These are phyloP conservation scores for Xerocomus brunneocitrinus DNA, from an alignment of 768 basidiomycete genomes.

Conservation along the genomic window DNA sequence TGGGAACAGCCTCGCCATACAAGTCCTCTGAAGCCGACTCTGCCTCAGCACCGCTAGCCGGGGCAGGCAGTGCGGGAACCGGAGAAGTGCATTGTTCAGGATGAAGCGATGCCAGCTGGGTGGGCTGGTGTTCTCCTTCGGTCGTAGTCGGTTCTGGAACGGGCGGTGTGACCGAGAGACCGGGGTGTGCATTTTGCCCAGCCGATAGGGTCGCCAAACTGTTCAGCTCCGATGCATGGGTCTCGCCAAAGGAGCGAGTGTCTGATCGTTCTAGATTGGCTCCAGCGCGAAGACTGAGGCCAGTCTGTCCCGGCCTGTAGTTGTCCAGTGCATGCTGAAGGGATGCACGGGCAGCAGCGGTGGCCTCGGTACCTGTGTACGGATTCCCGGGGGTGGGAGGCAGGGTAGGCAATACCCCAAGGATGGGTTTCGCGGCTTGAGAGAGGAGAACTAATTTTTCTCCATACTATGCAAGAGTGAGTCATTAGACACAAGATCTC, in stretches of 20 bases:
- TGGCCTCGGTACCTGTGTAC: constrained; percentile 58
- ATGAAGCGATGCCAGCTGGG: constrained; percentile 11
- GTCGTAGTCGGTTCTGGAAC: constrained; percentile 18
- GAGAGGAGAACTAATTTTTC: constrained; percentile 75
- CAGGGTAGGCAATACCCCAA: constrained; percentile 59
- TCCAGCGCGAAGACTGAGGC: constrained; percentile 42
- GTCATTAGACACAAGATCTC: background rate
- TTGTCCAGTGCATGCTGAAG: constrained; percentile 77
- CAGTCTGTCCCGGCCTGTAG: constrained; percentile 64
- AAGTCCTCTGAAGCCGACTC: constrained; percentile 29
- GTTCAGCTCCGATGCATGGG: constrained; percentile 70
- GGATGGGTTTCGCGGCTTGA: constrained; percentile 62
- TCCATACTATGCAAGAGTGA: constrained; percentile 50
- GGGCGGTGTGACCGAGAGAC: constrained; percentile 43
- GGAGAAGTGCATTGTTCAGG: too few species aligned
- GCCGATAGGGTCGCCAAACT: constrained; percentile 40
- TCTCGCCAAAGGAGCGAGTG: constrained; percentile 80
- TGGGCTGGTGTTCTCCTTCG: constrained; percentile 2
- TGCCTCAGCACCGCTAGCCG: constrained; percentile 45
- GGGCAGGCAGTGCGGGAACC: too few species aligned
- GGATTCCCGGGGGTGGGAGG: constrained; percentile 55
- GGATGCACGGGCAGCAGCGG: constrained; percentile 66
- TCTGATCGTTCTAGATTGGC: constrained; percentile 64
- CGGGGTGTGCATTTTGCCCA: constrained; percentile 27
- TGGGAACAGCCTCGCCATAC: constrained; percentile 22